Conservation (phyloP, 108 stramenopile genomes). For the Ochromonas danica region DNA sequence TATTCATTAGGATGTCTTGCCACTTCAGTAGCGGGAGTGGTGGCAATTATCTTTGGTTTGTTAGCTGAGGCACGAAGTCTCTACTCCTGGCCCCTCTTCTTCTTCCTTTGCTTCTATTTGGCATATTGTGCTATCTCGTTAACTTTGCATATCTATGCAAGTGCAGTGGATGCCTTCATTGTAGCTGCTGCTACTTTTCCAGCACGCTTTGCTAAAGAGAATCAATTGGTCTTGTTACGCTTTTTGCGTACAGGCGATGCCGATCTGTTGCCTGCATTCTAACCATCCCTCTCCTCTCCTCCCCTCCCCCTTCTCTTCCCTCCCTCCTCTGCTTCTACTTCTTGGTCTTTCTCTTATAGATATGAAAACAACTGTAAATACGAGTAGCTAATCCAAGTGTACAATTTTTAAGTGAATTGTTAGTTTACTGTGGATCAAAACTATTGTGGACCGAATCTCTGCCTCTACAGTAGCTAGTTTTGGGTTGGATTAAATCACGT, state of each 20-base stretch:
- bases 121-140: neutral
- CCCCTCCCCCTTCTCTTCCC: slow-evolving; percentile 21
- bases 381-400: too few species aligned
- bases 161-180: slow-evolving; percentile 12
- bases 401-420: too few species aligned
- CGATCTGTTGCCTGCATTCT: too few species aligned
- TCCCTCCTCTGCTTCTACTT: neutral
- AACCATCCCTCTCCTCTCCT: too few species aligned
- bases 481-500: neutral
- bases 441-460: too few species aligned
- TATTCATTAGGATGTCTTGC: neutral
- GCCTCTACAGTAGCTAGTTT: too few species aligned
- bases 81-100: neutral
- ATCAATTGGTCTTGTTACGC: slow-evolving; percentile 3
- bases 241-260: neutral
- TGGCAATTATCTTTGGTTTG: slow-evolving; percentile 3
- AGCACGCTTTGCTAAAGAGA: neutral
- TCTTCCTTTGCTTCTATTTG: neutral
- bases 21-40: neutral
- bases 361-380: neutral
- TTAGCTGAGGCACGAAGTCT: neutral
- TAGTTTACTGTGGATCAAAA: too few species aligned
- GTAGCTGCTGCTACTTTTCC: neutral
- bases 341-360: too few species aligned
- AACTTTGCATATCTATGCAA: neutral